Conservation (phyloP, 2,329 filamentous ascomycete genomes). For the Thielaviopsis cerberus region DNA sequence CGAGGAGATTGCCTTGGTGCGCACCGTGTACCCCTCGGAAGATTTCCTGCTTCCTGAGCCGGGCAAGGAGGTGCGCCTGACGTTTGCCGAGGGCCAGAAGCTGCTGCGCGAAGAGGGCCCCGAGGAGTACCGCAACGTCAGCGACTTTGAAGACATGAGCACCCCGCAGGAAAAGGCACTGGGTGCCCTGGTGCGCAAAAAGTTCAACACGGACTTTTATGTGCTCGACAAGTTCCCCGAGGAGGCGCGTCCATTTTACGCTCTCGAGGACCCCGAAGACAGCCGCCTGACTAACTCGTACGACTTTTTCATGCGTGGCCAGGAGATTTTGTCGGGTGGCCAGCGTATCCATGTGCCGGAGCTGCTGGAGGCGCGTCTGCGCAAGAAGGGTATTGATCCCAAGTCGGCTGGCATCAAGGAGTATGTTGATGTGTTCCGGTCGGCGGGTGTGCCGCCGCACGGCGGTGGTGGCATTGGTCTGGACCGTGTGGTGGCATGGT, state of each 20-base stretch:
- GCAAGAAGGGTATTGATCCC: slow-evolving; percentile 64
- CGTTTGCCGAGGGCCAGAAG: slow-evolving; percentile 59
- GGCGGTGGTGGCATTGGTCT: slow-evolving; percentile 79
- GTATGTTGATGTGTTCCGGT: slow-evolving; percentile 65
- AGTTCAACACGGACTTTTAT: slow-evolving; percentile 92
- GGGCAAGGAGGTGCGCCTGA: slow-evolving; percentile 58
- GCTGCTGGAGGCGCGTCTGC: slow-evolving; percentile 60
- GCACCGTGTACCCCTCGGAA: slow-evolving; percentile 58
- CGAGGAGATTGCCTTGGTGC: slow-evolving; percentile 53
- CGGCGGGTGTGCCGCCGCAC: slow-evolving; percentile 74
- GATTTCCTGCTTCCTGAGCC: slow-evolving; percentile 56
- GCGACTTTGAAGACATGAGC: slow-evolving; percentile 60
- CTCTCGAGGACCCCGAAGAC: slow-evolving; percentile 56
- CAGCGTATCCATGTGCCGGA: slow-evolving; percentile 74
- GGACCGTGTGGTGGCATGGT: slow-evolving; percentile 63
- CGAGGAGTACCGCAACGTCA: slow-evolving; percentile 45
- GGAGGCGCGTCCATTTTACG: slow-evolving; percentile 76
- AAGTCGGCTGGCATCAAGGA: slow-evolving; percentile 60
- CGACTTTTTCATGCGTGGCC: slow-evolving; percentile 81
- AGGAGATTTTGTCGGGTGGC: slow-evolving; percentile 82
- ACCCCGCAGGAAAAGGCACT: slow-evolving; percentile 79
- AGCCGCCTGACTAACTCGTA: slow-evolving; percentile 47
- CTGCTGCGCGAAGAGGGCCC: slow-evolving; percentile 60
- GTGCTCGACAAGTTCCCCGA: slow-evolving; percentile 92
- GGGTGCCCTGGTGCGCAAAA: slow-evolving; percentile 66